Conservation (phyloP, 202 grass and related monocot species). For the Brachypodium distachyon region DNA sequence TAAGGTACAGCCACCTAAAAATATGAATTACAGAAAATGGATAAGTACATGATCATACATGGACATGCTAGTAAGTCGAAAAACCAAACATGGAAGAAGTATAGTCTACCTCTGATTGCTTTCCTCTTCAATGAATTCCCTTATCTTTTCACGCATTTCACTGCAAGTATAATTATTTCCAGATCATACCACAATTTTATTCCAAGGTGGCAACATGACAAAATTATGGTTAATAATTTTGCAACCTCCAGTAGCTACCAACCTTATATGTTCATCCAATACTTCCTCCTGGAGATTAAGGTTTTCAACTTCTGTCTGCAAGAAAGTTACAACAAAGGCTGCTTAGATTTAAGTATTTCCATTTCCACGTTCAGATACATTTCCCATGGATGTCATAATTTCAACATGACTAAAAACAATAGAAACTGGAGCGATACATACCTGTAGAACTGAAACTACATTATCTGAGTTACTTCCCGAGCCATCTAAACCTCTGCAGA, state of each 20-base stretch:
- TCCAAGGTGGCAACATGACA: conserved; percentile 9
- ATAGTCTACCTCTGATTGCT: conserved; percentile 61
- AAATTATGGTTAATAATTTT: conserved; percentile 10
- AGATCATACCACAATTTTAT: conserved; percentile 7
- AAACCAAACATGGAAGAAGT: not conserved
- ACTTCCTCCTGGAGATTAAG: conserved; percentile 60
- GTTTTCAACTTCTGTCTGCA: conserved; percentile 65
- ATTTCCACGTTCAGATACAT: conserved; percentile 1
- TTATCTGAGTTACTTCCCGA: conserved; percentile 47
- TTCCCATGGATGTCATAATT: not conserved
- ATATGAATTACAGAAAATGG: not conserved
- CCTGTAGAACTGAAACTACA: conserved; percentile 58
- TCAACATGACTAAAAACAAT: not conserved
- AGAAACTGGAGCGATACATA: conserved; percentile 23
- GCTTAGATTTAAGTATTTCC: conserved; percentile 6
- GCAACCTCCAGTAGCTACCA: conserved; percentile 15
- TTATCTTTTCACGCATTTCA: conserved; percentile 63
- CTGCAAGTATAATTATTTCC: conserved; percentile 42
- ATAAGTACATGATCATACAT: not conserved
- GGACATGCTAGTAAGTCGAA: conserved; percentile 2
- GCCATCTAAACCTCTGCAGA: conserved; percentile 50
- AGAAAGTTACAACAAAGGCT: conserved; percentile 11
- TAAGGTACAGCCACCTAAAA: conserved; percentile 85
- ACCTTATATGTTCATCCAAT: conserved; percentile 79
- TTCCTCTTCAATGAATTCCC: conserved; percentile 66